Evolutionary conservation across 1,284 basidiomycete genomes (phyloP).

Genomic region (Paramarasmius palmivorus): DNA sequence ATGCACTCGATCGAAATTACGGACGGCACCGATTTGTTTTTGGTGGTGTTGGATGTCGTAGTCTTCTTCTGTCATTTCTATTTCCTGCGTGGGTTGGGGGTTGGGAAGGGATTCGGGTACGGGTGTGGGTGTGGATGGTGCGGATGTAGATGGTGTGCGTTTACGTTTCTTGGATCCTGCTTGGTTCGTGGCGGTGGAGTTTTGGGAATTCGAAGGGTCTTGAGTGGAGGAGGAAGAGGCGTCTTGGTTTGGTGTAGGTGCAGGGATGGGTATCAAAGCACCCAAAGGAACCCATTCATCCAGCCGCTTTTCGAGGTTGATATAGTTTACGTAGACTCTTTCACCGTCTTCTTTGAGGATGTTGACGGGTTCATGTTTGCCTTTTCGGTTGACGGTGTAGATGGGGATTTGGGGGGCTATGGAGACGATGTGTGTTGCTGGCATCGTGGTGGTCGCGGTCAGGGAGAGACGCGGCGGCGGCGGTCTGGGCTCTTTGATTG

Average conservation of each 20-base stretch:
- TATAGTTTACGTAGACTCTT: constrained; percentile 68
- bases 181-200: constrained; percentile 5
- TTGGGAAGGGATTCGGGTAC: too few species aligned
- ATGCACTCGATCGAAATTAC: constrained; percentile 77
- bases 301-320: constrained; percentile 69
- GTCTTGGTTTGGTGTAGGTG: constrained; percentile 19
- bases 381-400: background rate
- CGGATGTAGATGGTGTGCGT: constrained; percentile 24
- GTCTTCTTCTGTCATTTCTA: constrained; percentile 64
- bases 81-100: too few species aligned
- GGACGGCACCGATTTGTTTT: constrained; percentile 57
- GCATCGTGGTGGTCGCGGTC: too few species aligned
- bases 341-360: constrained; percentile 71
- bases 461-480: too few species aligned
- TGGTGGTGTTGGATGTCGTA: constrained; percentile 66
- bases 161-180: constrained; percentile 6
- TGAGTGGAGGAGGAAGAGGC: constrained; percentile 7
- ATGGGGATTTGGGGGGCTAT: background rate
- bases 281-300: constrained; percentile 81
- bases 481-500: too few species aligned
- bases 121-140: too few species aligned
- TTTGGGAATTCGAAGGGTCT: constrained; percentile 11
- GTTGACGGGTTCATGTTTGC: constrained; percentile 40
- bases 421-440: background rate
- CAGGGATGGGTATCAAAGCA: constrained; percentile 38